phyloP scores from a whole-genome alignment of 495 filamentous ascomycete genomes.

The Parathielavia appendiculata region DNA sequence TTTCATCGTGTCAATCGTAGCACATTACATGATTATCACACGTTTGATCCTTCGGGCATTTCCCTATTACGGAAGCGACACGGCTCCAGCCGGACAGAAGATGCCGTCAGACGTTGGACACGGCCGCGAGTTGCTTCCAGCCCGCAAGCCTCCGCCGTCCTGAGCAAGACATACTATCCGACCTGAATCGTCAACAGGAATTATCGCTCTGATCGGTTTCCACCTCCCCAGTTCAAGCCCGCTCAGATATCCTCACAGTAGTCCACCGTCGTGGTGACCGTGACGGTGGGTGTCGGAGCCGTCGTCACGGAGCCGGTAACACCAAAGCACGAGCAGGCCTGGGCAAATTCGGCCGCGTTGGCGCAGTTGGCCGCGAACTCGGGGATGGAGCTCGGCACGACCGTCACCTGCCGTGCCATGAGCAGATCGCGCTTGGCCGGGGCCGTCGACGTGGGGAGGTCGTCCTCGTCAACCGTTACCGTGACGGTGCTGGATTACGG shows the following conservation, averaged over 20 bases:
- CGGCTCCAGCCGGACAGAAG: no score
- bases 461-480: slow-evolving; percentile 24
- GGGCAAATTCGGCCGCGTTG: slow-evolving; percentile 22
- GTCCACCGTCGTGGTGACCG: slow-evolving; percentile 30
- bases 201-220: no score
- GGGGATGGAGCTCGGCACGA: slow-evolving; percentile 24
- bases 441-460: slow-evolving; percentile 1
- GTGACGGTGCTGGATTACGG: slow-evolving; percentile 25
- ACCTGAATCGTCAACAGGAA: no score
- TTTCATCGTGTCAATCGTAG: neutral
- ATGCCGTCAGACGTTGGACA: no score
- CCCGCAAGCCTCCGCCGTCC: no score
- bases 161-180: no score
- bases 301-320: slow-evolving; percentile 31
- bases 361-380: slow-evolving; percentile 26
- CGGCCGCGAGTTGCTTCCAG: no score
- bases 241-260: slow-evolving; percentile 26
- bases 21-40: neutral
- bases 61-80: no score
- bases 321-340: slow-evolving; percentile 35
- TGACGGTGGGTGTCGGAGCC: slow-evolving; percentile 28
- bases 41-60: no score
- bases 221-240: neutral
- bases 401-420: slow-evolving; percentile 20
- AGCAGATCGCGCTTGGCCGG: slow-evolving; percentile 18